Evolutionary conservation across 345 rosid genomes (phyloP), one percentile per base, ranked within the genome.

Genomic region (Rhodamnia argentea): DNA sequence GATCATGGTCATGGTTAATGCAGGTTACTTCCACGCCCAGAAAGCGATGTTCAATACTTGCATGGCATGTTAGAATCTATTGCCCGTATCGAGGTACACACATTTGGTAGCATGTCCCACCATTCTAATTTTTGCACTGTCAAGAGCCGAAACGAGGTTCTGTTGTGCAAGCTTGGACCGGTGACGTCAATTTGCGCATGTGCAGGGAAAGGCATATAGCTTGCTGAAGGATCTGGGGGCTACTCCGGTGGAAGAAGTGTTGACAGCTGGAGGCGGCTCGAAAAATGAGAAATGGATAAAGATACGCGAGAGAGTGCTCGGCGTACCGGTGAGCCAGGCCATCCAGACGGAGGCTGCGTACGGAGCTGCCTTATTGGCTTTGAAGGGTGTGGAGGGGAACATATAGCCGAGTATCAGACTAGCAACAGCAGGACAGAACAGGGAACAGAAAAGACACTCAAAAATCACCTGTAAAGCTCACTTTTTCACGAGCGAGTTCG

Each of bases 1-100:
- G 47, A 7, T 70, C 24, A 64, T 64, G 9, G 58, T 42, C 52
- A 54, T 40, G 64, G 82, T 44, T 42, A 54, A 55, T 57, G 88
- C 95, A 97, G 99, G 92, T 87, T 97, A 84, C 92, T 88, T 88
- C 99, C 99, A 14, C 94, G 98, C 14, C 99, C 98, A 3, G 90
- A 90, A 83, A 93, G 93, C 47, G 96, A 97, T 62, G 97, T 88
- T 16, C 94, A 94, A 84, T 97, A 93, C 90, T 92, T 97, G 92
- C 98, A 95, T 82, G 98, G 99, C 83, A 93, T 97, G 82, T 90
- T 96, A 84, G 98, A 97, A 91, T 97, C 98, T 52, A 96, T 96
- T 23, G 97, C 98, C 58, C 96, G 93, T 29, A 95, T 95, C 60
- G 99, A 97, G 99, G 99, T 94, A 91, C 9, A 2, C 42, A 26